Percentiles rank a stretch among this genome's conserved stretches.
Evolutionary conservation across 768 basidiomycete species (phyloP).

Genomic region (Cyclocybe aegerita): DNA sequence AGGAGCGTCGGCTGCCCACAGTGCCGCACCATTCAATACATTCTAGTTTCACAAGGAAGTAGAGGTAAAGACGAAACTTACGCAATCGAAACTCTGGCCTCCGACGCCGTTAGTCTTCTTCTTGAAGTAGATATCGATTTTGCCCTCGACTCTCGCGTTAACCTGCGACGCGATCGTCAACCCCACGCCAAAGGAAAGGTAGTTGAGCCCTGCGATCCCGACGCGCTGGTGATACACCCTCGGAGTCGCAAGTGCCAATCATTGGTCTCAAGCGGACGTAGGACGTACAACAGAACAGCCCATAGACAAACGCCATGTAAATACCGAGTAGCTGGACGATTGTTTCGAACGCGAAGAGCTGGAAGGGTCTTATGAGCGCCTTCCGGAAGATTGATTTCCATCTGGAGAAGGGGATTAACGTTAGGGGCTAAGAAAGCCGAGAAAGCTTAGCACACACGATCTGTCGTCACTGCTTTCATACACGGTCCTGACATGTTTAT

Average conservation of each 20-base stretch:
- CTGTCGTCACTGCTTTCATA: conserved; percentile 41
- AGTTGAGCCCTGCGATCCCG: conserved; percentile 68
- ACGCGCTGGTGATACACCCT: conserved; percentile 50
- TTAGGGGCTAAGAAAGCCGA: background rate
- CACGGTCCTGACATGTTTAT: conserved; percentile 43
- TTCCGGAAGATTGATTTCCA: conserved; percentile 51
- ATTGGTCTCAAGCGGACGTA: no score
- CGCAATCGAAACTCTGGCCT: conserved; percentile 50
- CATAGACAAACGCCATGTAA: conserved; percentile 74
- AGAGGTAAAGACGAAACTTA: conserved; percentile 26
- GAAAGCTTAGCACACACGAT: conserved; percentile 34
- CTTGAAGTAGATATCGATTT: conserved; percentile 48
- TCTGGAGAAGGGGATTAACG: conserved; percentile 25
- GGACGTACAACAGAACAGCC: conserved; percentile 52
- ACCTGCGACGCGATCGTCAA: conserved; percentile 49
- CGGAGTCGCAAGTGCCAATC: conserved; percentile 10
- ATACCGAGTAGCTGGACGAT: conserved; percentile 67
- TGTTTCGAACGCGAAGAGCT: conserved; percentile 56
- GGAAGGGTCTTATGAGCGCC: conserved; percentile 68
- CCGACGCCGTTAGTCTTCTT: conserved; percentile 46
- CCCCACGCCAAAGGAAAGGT: conserved; percentile 70
- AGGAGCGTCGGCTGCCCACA: no score
- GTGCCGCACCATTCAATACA: conserved; percentile 1
- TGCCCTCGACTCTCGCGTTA: conserved; percentile 58
- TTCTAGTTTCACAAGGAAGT: background rate